Evolutionary conservation across 2,329 filamentous ascomycete genomes (phyloP), one percentile per base, ranked within the genome.

Genomic region (Colletotrichum truncatum): DNA sequence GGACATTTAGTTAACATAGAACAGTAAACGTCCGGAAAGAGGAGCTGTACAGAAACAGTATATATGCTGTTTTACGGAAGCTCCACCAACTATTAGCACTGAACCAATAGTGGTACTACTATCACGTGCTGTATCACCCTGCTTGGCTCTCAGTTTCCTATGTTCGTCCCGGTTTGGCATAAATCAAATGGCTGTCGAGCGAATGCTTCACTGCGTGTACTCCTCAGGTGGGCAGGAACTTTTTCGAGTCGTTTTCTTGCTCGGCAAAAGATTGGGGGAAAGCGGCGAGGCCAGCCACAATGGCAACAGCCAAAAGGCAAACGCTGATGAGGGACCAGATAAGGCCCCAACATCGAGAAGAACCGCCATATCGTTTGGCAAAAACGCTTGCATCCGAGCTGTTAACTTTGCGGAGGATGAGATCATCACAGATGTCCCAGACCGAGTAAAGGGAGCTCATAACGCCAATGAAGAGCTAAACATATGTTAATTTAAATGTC

Each of bases 371-470:
- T 21, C 88, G 84, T 77, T 93, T 84, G 7, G 92, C 91, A 71
- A 94, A 94, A 28, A 93, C 90, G 70, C 89, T 92, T 6, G 92
- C 91, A 73, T 95, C 92, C 4, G 91, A 93, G 21, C 85, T 88
- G 76, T 94, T 94, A 54, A 94, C 91, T 78, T 94, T 94, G 64
- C 92, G 86, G 4, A 94, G 80, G 69, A 95, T 93, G 30, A 94
- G 81, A 70, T 95, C 92, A 73, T 95, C 92, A 76, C 91, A 94
- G 70, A 94, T 94, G 80, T 94, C 92, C 92, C 92, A 94, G 5
- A 92, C 91, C 69, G 89, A 92, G 77, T 94, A 94, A 1, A 94
- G 84, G 2, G 88, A 90, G 6, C 88, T 91, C 92, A 94, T 94
- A 70, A 94, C 91, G 41, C 92, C 92, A 67, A 94, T 93, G 72